Percentiles rank a stretch among this genome's conserved stretches.
Conservation (phyloP, 495 filamentous ascomycete species). For the Saxispiralis lemnorum region DNA sequence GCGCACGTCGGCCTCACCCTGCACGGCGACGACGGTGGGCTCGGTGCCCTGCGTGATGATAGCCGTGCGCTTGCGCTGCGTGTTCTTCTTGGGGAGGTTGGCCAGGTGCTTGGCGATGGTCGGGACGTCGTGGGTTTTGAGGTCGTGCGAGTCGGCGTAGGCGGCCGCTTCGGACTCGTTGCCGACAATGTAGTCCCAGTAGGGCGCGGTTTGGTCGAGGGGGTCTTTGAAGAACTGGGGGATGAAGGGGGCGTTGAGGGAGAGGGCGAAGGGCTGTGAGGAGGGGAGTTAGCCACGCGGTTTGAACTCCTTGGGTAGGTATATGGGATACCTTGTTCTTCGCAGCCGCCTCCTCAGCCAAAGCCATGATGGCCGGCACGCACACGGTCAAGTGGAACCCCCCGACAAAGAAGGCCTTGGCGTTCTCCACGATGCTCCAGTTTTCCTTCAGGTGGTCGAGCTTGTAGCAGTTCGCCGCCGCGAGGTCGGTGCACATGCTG, state of each 20-base stretch:
- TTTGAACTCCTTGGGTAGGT: no score
- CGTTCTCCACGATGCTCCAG: constrained; percentile 77
- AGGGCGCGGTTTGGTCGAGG: constrained; percentile 64
- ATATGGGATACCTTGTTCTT: constrained; percentile 52
- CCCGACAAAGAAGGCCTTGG: constrained; percentile 77
- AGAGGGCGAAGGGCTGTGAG: constrained; percentile 60
- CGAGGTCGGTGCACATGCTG: constrained; percentile 86
- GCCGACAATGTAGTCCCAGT: constrained; percentile 91
- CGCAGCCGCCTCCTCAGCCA: constrained; percentile 71
- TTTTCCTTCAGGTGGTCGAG: constrained; percentile 86
- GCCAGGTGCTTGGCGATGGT: constrained; percentile 78
- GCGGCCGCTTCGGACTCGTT: constrained; percentile 87
- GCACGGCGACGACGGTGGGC: constrained; percentile 64
- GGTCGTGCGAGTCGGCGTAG: constrained; percentile 65
- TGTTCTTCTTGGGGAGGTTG: constrained; percentile 79
- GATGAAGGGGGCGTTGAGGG: constrained; percentile 88
- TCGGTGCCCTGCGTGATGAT: constrained; percentile 89
- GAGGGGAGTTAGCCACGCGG: not conserved
- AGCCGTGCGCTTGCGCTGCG: constrained; percentile 55
- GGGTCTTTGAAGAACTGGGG: constrained; percentile 93
- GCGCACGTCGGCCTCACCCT: constrained; percentile 48
- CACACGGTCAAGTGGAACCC: constrained; percentile 82
- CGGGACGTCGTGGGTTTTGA: constrained; percentile 51
- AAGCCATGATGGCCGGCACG: constrained; percentile 70
- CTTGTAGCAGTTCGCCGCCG: constrained; percentile 91